These are phyloP conservation scores for Apophysomyces elegans DNA, from an alignment of 371 early-diverging fungal genomes.

Conservation along the genomic window DNA sequence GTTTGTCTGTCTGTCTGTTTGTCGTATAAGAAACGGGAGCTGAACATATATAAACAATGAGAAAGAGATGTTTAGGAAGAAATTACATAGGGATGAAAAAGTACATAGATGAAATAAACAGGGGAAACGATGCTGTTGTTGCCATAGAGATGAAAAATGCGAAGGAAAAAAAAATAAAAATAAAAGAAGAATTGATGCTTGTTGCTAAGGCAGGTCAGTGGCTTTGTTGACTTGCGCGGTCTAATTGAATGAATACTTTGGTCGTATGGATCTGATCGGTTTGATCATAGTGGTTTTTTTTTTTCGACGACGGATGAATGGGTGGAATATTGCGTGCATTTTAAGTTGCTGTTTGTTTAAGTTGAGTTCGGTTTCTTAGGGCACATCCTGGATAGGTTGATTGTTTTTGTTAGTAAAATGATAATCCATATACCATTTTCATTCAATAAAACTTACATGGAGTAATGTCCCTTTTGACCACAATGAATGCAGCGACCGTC, in stretches of 20 bases:
- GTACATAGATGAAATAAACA: constrained; percentile 9
- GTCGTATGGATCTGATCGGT: neutral
- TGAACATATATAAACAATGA: constrained; percentile 12
- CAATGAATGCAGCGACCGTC: constrained; percentile 57
- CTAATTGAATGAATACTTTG: neutral
- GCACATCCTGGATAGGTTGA: constrained; percentile 30
- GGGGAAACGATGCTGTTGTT: constrained; percentile 10
- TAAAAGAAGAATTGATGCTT: neutral
- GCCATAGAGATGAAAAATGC: constrained; percentile 7
- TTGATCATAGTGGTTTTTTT: too few species aligned
- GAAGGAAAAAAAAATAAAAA: constrained; percentile 8
- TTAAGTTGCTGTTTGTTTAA: constrained; percentile 14
- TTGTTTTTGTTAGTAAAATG: too few species aligned
- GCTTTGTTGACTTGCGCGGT: neutral
- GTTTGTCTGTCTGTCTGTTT: constrained; percentile 14
- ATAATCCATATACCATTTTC: too few species aligned
- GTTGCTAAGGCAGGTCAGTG: neutral
- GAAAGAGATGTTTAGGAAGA: constrained; percentile 3
- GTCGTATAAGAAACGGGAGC: constrained; percentile 11
- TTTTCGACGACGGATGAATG: neutral
- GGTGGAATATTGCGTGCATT: neutral
- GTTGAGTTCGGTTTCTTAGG: constrained; percentile 42
- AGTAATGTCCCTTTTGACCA: constrained; percentile 53
- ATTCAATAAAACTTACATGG: constrained; percentile 36
- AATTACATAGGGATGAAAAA: constrained; percentile 2